Base-by-base conservation (phyloP, 306 rosid species). In the Luffa aegyptiaca region DNA sequence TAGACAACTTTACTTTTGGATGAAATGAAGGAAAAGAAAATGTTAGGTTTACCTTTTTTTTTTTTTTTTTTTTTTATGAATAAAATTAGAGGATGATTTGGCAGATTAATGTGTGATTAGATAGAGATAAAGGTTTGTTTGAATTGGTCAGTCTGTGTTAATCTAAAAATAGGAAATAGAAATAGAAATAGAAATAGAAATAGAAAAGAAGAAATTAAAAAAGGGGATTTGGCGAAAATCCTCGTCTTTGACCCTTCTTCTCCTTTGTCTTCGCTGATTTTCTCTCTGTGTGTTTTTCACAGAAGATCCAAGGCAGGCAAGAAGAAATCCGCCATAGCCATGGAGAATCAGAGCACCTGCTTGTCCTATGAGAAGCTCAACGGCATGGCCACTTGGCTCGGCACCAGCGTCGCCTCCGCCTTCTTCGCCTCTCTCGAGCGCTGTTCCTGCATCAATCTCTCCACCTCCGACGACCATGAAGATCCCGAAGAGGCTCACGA, bases 361-460 rank as follows among this genome's bases (percentile, higher is more conserved):
- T 46, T 80, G 31, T 57, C 86, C 57, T 84, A 80, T 76, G 86
- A 86, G 86, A 86, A 86, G 88, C 72, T 86, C 62, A 86, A 81
- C 79, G 86, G 88, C 7, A 6, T 80, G 57, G 83, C 86, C 9
- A 39, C 77, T 49, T 79, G 84, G 85, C 49, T 87, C 18, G 90
- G 88, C 3, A 66, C 85, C 55, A 78, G 86, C 79, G 88, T 87
- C 45, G 88, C 90, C 3, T 85, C 90, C 16, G 90, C 88, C 52
- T 87, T 87, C 82, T 87, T 87, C 72, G 64, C 83, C 3, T 87
- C 90, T 0, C 76, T 87, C 9, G 86, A 87, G 72, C 85, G 88
- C 6, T 87, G 90, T 66, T 83, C 90, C 10, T 85, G 90, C 79
- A 87, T 87, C 81, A 83, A 87, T 66, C 88, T 87, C 71, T 83